A percentile compares a stretch with the other conserved stretches of the same genome.
Conservation (phyloP, 768 basidiomycete species). For the Hygrophorus russula region DNA sequence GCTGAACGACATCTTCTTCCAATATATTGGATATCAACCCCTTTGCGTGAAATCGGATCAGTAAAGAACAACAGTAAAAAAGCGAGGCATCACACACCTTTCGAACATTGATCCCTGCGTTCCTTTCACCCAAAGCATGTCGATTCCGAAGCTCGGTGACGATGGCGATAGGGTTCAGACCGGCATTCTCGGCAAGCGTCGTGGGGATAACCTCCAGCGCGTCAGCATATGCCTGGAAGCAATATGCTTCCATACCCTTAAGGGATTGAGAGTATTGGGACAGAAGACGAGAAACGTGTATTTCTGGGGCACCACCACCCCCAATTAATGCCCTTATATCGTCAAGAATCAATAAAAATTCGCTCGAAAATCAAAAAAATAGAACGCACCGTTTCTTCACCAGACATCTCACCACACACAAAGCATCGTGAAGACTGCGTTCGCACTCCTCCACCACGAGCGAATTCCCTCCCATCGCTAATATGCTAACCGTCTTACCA, state of each 20-base stretch:
- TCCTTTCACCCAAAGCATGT: constrained; percentile 89
- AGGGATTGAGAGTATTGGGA: constrained; percentile 87
- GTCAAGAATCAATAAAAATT: neutral
- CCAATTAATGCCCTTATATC: constrained; percentile 67
- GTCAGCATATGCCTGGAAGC: constrained; percentile 97
- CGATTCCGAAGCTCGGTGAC: constrained; percentile 96
- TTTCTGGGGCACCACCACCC: constrained; percentile 96
- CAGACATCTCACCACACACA: constrained; percentile 97
- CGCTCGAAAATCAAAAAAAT: neutral
- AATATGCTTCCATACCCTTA: constrained; percentile 98
- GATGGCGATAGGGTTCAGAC: constrained; percentile 94
- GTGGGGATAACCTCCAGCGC: constrained; percentile 97
- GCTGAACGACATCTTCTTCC: constrained; percentile 96
- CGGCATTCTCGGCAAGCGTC: constrained; percentile 96
- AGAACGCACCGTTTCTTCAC: constrained; percentile 89
- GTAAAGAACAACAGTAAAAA: neutral
- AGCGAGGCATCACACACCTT: constrained; percentile 45
- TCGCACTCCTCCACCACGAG: constrained; percentile 96
- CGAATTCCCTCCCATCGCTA: constrained; percentile 88
- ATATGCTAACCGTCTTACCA: constrained; percentile 89
- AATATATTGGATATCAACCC: constrained; percentile 95
- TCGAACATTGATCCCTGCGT: constrained; percentile 96
- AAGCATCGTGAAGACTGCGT: constrained; percentile 93
- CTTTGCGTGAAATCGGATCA: constrained; percentile 25
- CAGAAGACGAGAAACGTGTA: constrained; percentile 87